Evolutionary conservation across 2,329 filamentous ascomycete genomes (phyloP), one percentile per base, ranked within the genome.

Genomic region (Ophiocordyceps camponoti-floridani): DNA sequence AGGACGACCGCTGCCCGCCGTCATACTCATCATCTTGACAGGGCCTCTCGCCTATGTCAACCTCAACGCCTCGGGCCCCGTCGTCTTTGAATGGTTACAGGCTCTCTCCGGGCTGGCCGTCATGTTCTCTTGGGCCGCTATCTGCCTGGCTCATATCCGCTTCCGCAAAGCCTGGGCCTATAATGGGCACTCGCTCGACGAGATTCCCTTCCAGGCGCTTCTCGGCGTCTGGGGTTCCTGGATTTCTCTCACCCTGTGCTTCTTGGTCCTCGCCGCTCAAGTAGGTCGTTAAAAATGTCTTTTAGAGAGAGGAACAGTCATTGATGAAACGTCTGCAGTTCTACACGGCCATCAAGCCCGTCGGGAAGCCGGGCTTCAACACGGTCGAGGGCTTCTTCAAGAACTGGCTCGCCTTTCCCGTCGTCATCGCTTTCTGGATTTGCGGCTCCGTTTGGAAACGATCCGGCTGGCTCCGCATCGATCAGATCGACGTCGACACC

Each of bases 121-220:
- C 23, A 67, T 82, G 41, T 81, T 80, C 58, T 74, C 76, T 14
- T 82, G 77, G 77, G 75, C 68, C 19, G 75, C 71, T 41, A 79
- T 82, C 52, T 79, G 75, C 56, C 56, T 77, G 16, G 70, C 73
- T 1, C 77, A 82, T 53, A 78, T 82, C 51, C 76, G 77, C n/a
- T 82, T 80, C 69, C 75, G 78, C 35, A 50, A 54, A 4, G 78
- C 75, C 0, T 82, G 77, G 77, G 58, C 56, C 19, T 54, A 60
- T 14, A 68, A 79, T 46, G 76, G 76, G 23, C 75, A 72, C 52
- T 68, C 64, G 2, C 56, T 79, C 4, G 74, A 80, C n/a, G 75
- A 79, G 54, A 70, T 84, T 4, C 74, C 79, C 1, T 84, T 79
- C 64, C 60, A 61, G 37, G 74, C 77, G 16, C 61, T 69, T 43